Evolutionary conservation across 2,329 filamentous ascomycete genomes (phyloP), one percentile per base, ranked within the genome.

Genomic region (Albophoma yamanashiensis): DNA sequence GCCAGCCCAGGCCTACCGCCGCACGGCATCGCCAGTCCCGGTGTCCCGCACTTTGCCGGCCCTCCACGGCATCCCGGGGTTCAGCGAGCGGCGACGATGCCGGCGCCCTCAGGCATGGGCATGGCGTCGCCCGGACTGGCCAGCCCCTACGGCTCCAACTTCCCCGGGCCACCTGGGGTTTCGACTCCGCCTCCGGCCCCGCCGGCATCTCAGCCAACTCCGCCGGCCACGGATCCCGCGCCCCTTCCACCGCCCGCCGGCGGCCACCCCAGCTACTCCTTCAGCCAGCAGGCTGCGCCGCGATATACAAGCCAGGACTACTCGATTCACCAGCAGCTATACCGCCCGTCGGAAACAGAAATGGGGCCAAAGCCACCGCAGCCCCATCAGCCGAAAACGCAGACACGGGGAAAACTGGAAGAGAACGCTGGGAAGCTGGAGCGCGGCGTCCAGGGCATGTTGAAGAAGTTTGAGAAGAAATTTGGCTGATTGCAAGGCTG

Each of bases 391-490:
- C 69, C 73, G 5, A 80, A 79, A 68, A 72, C 72, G 59, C 79
- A 83, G 60, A 68, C 72, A 4, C 71, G 74, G 62, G 82, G 74
- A 8, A 83, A 80, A 69, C 72, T 91, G 38, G 88, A 89, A 67
- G 82, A 86, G 70, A 81, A 83, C 62, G 84, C 87, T 0, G 85
- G 83, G 36, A 80, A 83, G 66, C 67, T 91, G 40, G 89, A 92
- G 75, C 85, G 85, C 71, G 86, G 87, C 1, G 82, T 91, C 5
- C 82, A 84, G 36, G 84, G 86, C 8, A 87, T 91, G 78, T 73
- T 92, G 64, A 91, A 88, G 80, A 90, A 87, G 75, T 81, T 92
- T 72, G 89, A 92, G 76, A 91, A 89, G 83, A 89, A 85, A 70
- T 86, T 88, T 74, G 80, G 79, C 0, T 85, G 71, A 57, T 31